These are phyloP conservation scores for Atkinsonella hypoxylon DNA, from an alignment of 2,329 filamentous ascomycete species.

Conservation along the genomic window DNA sequence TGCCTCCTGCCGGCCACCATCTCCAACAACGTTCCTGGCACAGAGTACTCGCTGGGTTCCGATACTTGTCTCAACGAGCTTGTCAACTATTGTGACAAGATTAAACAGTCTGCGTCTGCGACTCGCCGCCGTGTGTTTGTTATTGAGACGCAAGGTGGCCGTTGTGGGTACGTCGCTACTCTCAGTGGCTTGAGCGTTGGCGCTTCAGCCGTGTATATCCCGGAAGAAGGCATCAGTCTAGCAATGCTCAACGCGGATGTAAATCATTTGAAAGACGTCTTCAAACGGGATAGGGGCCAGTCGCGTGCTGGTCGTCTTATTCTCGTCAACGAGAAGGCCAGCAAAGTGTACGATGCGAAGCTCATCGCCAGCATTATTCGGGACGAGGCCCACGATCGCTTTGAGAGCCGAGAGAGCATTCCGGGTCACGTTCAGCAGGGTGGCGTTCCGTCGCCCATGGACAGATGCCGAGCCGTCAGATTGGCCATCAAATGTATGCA, in stretches of 20 bases:
- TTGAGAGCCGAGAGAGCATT: slow-evolving; percentile 84
- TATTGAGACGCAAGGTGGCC: slow-evolving; percentile 92
- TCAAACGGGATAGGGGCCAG: slow-evolving; percentile 74
- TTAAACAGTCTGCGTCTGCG: slow-evolving; percentile 91
- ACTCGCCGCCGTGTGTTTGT: slow-evolving; percentile 91
- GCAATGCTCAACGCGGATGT: slow-evolving; percentile 90
- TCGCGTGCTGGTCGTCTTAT: slow-evolving; percentile 87
- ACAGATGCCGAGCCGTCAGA: slow-evolving; percentile 81
- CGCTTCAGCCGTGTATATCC: slow-evolving; percentile 87
- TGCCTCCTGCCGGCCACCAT: slow-evolving; percentile 89
- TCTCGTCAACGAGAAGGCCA: slow-evolving; percentile 92
- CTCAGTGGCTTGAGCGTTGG: slow-evolving; percentile 86
- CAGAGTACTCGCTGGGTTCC: slow-evolving; percentile 91
- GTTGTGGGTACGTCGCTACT: slow-evolving; percentile 87
- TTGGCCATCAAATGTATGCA: slow-evolving; percentile 91
- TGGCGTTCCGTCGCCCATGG: slow-evolving; percentile 87
- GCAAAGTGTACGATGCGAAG: slow-evolving; percentile 80
- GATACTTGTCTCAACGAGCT: slow-evolving; percentile 95
- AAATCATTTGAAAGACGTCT: slow-evolving; percentile 74
- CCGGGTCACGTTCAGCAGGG: slow-evolving; percentile 93
- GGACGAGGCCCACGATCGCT: slow-evolving; percentile 81
- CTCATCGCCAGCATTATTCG: slow-evolving; percentile 93
- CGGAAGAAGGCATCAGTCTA: slow-evolving; percentile 88
- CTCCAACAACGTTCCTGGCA: slow-evolving; percentile 96
- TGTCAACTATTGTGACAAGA: slow-evolving; percentile 91